These are phyloP conservation scores for Collybia nuda DNA, from an alignment of 768 basidiomycete species.

Conservation along the genomic window DNA sequence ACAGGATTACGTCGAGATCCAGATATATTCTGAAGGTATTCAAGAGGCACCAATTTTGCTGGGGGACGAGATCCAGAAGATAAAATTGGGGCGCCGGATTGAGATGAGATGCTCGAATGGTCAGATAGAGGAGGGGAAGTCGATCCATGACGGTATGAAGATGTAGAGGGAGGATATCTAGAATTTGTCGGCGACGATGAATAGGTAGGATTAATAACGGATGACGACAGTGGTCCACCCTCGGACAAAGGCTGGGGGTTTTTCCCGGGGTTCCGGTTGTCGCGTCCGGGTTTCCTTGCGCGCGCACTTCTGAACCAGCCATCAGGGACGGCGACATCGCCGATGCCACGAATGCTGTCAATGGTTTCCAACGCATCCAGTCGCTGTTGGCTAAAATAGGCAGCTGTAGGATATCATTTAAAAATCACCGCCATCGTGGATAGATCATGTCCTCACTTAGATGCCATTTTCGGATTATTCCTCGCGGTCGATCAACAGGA, in stretches of 20 bases:
- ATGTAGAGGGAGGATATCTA: constrained; percentile 22
- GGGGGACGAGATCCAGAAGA: constrained; percentile 25
- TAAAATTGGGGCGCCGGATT: constrained; percentile 31
- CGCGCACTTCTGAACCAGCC: constrained; percentile 81
- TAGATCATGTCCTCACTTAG: constrained; percentile 54
- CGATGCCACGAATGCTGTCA: constrained; percentile 66
- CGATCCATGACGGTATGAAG: constrained; percentile 25
- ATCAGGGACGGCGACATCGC: constrained; percentile 67
- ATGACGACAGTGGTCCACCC: not conserved
- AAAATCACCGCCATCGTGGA: constrained; percentile 7
- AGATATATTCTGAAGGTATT: constrained; percentile 54
- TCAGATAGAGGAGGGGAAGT: constrained; percentile 24
- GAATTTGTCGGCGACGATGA: constrained; percentile 20
- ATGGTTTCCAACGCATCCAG: constrained; percentile 71
- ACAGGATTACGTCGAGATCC: constrained; percentile 58
- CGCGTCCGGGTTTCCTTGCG: constrained; percentile 58
- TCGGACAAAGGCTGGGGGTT: constrained; percentile 28
- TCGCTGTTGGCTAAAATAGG: constrained; percentile 81
- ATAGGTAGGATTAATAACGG: constrained; percentile 8
- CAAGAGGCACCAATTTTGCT: constrained; percentile 57
- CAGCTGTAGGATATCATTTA: constrained; percentile 51
- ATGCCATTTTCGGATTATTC: constrained; percentile 75
- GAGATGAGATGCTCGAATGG: constrained; percentile 33
- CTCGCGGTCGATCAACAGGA: constrained; percentile 48
- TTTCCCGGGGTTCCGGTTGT: constrained; percentile 41